Conservation (phyloP, 208 protist species). For the Naegleria fowleri region DNA sequence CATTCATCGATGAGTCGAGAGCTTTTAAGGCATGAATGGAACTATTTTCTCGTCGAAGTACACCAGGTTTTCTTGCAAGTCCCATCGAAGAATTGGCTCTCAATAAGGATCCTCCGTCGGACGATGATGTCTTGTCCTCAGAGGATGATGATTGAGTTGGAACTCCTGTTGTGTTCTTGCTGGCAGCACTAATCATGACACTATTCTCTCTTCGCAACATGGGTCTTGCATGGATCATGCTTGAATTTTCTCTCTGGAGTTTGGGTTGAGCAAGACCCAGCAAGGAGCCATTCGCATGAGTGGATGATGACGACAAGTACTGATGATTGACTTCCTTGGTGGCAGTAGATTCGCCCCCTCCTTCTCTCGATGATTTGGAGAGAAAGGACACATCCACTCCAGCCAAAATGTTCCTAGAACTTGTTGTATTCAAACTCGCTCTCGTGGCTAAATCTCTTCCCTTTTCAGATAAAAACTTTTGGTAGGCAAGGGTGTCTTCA, state of each 20-base stretch:
- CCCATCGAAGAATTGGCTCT: neutral
- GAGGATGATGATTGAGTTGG: neutral
- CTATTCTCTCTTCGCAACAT: neutral
- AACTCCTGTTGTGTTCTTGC: neutral
- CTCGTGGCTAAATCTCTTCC: too few species aligned
- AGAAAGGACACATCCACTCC: neutral
- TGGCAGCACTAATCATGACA: neutral
- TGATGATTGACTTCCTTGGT: neutral
- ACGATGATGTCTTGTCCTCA: too few species aligned
- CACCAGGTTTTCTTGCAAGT: neutral
- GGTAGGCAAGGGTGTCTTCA: too few species aligned
- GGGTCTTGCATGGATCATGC: neutral
- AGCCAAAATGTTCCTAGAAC: neutral
- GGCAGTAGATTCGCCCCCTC: neutral
- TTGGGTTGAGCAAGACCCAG: neutral
- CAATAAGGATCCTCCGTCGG: neutral
- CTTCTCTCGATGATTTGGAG: too few species aligned
- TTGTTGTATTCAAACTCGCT: neutral
- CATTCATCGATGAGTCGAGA: too few species aligned
- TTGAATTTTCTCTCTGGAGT: neutral
- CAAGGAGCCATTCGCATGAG: too few species aligned
- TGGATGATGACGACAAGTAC: neutral
- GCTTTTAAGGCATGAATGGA: neutral
- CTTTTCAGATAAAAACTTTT: too few species aligned
- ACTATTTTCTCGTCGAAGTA: neutral